Evolutionary conservation across 305 asterid species (phyloP).

Genomic region (Striga hermonthica): DNA sequence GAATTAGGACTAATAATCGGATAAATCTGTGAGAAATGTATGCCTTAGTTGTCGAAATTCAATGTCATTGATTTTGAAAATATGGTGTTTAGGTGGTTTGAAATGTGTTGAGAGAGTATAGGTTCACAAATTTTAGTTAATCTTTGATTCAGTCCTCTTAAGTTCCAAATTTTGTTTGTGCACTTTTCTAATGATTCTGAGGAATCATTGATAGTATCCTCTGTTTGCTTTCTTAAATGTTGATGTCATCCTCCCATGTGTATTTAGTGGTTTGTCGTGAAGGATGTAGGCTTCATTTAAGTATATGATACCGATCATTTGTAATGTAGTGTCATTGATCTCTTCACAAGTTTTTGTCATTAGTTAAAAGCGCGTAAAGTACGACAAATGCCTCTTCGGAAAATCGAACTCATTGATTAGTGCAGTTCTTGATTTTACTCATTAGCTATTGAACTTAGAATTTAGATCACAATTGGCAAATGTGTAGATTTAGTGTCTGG

Average conservation of each 20-base stretch:
- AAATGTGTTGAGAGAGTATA: background rate
- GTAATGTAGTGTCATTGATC: conserved; percentile 5
- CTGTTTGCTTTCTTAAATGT: conserved; percentile 13
- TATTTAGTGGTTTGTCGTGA: background rate
- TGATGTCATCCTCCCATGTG: background rate
- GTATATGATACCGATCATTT: conserved; percentile 2
- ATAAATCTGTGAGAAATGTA: no score
- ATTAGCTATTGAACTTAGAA: conserved; percentile 26
- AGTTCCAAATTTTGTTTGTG: conserved; percentile 13
- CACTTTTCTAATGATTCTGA: background rate
- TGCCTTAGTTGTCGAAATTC: no score
- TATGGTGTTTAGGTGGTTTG: background rate
- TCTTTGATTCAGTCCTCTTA: conserved; percentile 22
- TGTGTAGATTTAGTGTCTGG: no score
- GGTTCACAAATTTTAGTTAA: background rate
- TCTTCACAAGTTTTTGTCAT: background rate
- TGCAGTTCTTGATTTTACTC: background rate
- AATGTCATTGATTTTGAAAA: no score
- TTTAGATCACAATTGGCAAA: background rate
- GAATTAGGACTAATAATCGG: background rate
- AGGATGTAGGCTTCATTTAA: conserved; percentile 8
- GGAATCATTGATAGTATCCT: conserved; percentile 12
- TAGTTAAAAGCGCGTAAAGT: background rate
- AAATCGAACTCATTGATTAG: no score
- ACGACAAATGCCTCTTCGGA: no score